phyloP scores from a whole-genome alignment of 2,329 filamentous ascomycete species.

The Phyllosticta citribraziliensis region DNA sequence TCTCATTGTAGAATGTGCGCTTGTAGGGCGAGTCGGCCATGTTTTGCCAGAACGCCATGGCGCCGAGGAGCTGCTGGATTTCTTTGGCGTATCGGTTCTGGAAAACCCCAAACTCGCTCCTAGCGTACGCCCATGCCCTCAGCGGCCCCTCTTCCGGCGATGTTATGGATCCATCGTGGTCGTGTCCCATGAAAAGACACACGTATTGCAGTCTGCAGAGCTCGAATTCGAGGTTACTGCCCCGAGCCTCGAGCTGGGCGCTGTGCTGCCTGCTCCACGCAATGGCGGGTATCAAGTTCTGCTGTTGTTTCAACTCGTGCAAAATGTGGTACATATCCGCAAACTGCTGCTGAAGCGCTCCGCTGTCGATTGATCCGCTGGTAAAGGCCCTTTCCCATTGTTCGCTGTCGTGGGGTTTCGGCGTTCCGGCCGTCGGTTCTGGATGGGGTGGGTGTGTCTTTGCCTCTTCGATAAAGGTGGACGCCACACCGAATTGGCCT shows the following conservation, averaged over 20 bases:
- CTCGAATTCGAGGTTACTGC: constrained; percentile 92
- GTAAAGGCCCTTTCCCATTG: constrained; percentile 40
- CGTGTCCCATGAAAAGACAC: constrained; percentile 68
- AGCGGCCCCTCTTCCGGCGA: constrained; percentile 43
- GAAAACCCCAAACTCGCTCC: constrained; percentile 64
- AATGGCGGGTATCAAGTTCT: constrained; percentile 75
- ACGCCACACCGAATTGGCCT: constrained; percentile 82
- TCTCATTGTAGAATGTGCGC: constrained; percentile 63
- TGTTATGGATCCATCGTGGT: constrained; percentile 40
- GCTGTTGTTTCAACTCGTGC: constrained; percentile 58
- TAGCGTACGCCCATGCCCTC: constrained; percentile 67
- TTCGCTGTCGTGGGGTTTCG: constrained; percentile 25
- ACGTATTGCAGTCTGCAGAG: constrained; percentile 83
- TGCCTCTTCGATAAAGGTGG: constrained; percentile 71
- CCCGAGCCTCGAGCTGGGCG: constrained; percentile 61
- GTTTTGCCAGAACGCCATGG: constrained; percentile 70
- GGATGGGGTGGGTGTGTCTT: constrained; percentile 35
- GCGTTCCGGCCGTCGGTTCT: constrained; percentile 26
- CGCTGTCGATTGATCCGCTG: constrained; percentile 36
- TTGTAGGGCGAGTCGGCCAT: constrained; percentile 67
- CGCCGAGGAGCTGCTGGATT: constrained; percentile 70
- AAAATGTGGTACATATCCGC: constrained; percentile 85
- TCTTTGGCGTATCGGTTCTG: constrained; percentile 65
- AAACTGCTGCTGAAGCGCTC: constrained; percentile 70
- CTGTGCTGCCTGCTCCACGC: constrained; percentile 71